Evolutionary conservation across 1,284 basidiomycete genomes (phyloP), one percentile per base, ranked within the genome.

Genomic region (Albatrellus sp.): DNA sequence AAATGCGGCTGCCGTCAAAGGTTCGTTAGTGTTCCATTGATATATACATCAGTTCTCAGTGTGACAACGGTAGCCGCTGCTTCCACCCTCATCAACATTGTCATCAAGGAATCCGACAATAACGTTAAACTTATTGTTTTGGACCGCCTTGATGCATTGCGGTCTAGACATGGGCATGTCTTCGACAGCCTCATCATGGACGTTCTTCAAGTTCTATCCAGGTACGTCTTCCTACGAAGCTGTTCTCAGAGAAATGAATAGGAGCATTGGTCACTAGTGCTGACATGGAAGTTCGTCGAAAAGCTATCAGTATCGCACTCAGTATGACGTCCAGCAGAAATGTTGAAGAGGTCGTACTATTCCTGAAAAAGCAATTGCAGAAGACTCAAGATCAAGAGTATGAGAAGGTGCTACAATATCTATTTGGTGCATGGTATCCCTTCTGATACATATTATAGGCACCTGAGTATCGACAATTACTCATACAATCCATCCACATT

Each of bases 81-180:
- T 0, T 78, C 82, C 10, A 88, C 81, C 47, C 82, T 97, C 53
- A 90, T 97, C 56, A 89, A 82, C 55, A 79, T 98, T 46, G 82
- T 93, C 47, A 74, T 88, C 59, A 94, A 93, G 67, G 93, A 97
- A 66, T 91, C 91, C 1, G 94, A 98, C 69, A 99, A 98, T 70
- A 99, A 98, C 56, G 94, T 98, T 64, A 98, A 98, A 66, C 77
- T 98, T 47, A 98, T 98, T 52, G 96, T 98, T 9, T 75, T 99
- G 30, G 90, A 96, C 59, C 81, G 96, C 40, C 79, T 99, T 37
- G 90, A 98, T 46, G 65, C 65, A 19, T 73, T 99, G 14, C 79
- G 90, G 31, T 69, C 79, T 24, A 90, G 86, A 58, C 92, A 98
- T 62, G 91, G 90, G 31, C 88, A 90, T 59, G 82, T 97, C 42